Conservation (phyloP, 1,139 yeast genomes). For the Candida tropicalis region DNA sequence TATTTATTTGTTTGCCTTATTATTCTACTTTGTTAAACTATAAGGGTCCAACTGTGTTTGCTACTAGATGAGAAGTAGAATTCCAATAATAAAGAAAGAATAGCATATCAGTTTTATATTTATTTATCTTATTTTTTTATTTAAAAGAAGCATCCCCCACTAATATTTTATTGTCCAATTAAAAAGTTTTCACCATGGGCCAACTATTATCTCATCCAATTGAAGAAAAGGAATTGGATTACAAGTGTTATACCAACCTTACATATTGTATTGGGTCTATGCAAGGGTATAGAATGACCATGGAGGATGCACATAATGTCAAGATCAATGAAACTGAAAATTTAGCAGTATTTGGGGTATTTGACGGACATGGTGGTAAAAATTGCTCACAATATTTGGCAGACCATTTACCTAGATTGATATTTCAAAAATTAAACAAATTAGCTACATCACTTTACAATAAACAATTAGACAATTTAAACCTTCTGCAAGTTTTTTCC, state of each 20-base stretch:
- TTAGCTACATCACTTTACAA: constrained; percentile 9
- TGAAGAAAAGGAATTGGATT: constrained; percentile 63
- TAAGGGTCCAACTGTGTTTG: no score
- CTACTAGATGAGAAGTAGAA: no score
- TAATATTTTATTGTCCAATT: neutral
- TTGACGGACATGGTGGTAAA: constrained; percentile 82
- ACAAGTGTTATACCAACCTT: constrained; percentile 43
- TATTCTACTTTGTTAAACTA: no score
- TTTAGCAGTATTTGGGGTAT: constrained; percentile 68
- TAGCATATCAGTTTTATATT: no score
- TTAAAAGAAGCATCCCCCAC: no score
- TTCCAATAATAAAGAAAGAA: no score
- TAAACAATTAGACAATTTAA: neutral
- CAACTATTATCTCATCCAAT: constrained; percentile 76
- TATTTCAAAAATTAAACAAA: constrained; percentile 31
- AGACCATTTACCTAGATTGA: constrained; percentile 39
- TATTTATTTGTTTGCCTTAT: no score
- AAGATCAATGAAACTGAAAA: constrained; percentile 43
- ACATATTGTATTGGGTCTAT: constrained; percentile 71
- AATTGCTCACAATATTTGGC: constrained; percentile 59
- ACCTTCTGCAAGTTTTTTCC: constrained; percentile 5
- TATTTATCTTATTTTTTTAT: no score
- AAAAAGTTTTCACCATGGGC: constrained; percentile 55
- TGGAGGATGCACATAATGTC: constrained; percentile 76
- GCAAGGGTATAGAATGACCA: constrained; percentile 77